Evolutionary conservation across 768 basidiomycete species (phyloP).

Genomic region (Leucocoprinus sp.): DNA sequence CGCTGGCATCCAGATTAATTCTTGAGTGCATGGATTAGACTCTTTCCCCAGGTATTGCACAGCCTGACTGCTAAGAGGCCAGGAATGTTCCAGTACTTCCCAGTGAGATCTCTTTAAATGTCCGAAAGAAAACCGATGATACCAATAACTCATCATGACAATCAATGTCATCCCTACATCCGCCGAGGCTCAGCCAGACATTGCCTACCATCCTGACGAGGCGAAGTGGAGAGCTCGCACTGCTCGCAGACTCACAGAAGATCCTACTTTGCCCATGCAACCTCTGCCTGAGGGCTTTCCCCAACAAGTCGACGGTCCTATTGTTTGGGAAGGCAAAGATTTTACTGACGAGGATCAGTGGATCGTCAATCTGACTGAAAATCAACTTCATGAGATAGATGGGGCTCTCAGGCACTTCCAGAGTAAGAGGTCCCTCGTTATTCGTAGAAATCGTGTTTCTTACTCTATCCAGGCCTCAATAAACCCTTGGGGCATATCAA

Average conservation of each 20-base stretch:
- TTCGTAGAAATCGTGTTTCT: neutral
- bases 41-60: neutral
- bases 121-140: neutral
- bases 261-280: constrained; percentile 25
- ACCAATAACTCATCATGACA: neutral
- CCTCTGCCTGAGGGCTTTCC: constrained; percentile 32
- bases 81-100: too few relatives aligned
- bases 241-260: constrained; percentile 28
- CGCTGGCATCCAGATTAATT: neutral
- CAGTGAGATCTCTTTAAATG: constrained; percentile 1
- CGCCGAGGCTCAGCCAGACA: constrained; percentile 28
- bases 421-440: constrained; percentile 16
- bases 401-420: constrained; percentile 31
- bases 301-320: constrained; percentile 25
- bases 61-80: neutral
- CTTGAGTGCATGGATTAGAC: neutral
- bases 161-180: constrained; percentile 7
- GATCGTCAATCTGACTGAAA: constrained; percentile 29
- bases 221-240: constrained; percentile 30
- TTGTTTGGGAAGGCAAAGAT: constrained; percentile 39
- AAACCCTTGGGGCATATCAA: constrained; percentile 23
- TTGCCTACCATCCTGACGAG: constrained; percentile 35
- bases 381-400: constrained; percentile 31
- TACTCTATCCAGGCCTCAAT: constrained; percentile 11
- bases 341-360: constrained; percentile 35